These are phyloP conservation scores for Articulospora tetracladia DNA, from an alignment of 495 filamentous ascomycete genomes.

Conservation along the genomic window DNA sequence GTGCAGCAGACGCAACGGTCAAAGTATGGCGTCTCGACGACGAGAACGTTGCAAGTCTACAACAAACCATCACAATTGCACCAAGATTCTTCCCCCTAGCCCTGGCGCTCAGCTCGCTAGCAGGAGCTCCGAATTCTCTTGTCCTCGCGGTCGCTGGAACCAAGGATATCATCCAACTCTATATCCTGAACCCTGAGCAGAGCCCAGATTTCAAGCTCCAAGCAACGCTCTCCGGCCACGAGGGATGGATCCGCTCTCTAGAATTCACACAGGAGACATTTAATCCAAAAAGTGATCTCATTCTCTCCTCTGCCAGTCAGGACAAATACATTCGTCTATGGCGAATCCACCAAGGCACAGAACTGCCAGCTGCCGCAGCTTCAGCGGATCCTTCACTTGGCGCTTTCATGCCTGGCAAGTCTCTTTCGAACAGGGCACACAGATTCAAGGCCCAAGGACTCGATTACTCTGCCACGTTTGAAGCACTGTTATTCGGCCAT, in stretches of 20 bases:
- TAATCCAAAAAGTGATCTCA: constrained; percentile 54
- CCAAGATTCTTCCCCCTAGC: constrained; percentile 79
- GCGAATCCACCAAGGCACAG: constrained; percentile 71
- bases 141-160: constrained; percentile 85
- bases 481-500: constrained; percentile 90
- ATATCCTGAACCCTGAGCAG: constrained; percentile 44
- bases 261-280: constrained; percentile 65
- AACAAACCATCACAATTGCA: constrained; percentile 69
- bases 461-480: constrained; percentile 81
- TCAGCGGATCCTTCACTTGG: constrained; percentile 40
- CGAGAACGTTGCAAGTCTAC: constrained; percentile 37
- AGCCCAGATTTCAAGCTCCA: constrained; percentile 59
- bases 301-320: constrained; percentile 92
- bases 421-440: constrained; percentile 86
- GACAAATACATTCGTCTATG: constrained; percentile 97
- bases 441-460: constrained; percentile 45
- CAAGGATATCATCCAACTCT: constrained; percentile 71
- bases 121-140: constrained; percentile 39
- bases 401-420: constrained; percentile 53
- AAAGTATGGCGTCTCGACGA: constrained; percentile 58
- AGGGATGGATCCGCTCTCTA: constrained; percentile 89
- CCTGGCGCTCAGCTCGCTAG: constrained; percentile 59
- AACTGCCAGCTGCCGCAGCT: constrained; percentile 43
- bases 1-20: constrained; percentile 78
- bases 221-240: constrained; percentile 82